A percentile compares a stretch with the other conserved stretches of the same genome.
These are phyloP conservation scores for Dacryopinax spathularia DNA, from an alignment of 768 basidiomycete species.

Conservation along the genomic window DNA sequence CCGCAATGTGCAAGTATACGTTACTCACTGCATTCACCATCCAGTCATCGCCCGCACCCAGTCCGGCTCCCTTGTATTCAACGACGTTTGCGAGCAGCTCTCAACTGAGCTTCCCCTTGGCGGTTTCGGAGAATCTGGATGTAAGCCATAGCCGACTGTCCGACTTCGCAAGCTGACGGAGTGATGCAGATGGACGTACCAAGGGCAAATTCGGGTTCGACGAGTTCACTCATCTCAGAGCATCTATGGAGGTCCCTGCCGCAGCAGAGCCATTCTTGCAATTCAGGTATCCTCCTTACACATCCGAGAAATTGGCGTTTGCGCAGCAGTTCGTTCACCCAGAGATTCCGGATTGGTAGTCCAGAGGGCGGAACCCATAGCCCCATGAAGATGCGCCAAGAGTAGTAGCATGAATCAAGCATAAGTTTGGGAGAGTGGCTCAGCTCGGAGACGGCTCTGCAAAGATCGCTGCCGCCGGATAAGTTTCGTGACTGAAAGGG, in stretches of 20 bases:
- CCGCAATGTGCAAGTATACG: not conserved
- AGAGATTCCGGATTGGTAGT: not conserved
- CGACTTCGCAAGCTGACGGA: conserved; percentile 13
- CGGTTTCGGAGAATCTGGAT: conserved; percentile 49
- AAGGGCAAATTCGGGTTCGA: conserved; percentile 41
- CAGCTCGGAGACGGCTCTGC: no score
- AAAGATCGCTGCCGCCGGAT: no score
- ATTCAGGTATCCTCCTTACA: not conserved
- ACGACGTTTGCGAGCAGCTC: conserved; percentile 44
- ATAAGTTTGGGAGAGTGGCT: no score
- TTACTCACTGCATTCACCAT: not conserved
- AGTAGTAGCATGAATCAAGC: no score
- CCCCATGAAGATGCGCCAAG: no score
- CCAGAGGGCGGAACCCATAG: no score
- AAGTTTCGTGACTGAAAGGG: no score
- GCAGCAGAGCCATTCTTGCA: not conserved
- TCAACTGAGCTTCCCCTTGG: conserved; percentile 32
- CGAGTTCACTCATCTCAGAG: conserved; percentile 37
- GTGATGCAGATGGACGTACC: conserved; percentile 36
- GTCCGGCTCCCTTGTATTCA: conserved; percentile 44
- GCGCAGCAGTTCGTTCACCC: not conserved
- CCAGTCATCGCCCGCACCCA: conserved; percentile 41
- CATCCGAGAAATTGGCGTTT: not conserved
- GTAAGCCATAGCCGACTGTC: conserved; percentile 26
- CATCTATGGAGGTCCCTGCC: conserved; percentile 30